Conservation (phyloP, 225 moss, liverwort and hornwort genomes). For the Sphagnum contortum region DNA sequence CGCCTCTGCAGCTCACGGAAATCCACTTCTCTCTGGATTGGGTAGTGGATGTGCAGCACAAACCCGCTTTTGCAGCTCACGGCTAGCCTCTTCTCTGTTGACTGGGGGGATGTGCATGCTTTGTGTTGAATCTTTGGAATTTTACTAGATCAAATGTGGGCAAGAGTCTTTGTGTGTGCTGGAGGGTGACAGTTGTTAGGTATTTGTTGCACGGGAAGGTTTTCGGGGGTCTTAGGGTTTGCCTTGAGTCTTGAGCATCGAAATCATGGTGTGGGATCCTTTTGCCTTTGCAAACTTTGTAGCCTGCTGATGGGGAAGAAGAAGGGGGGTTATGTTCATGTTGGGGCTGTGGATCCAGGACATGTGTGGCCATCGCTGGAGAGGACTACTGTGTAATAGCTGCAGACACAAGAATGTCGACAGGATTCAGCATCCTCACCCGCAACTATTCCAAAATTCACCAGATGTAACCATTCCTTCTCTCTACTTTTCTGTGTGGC, state of each 20-base stretch:
- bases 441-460: constrained; percentile 49
- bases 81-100: not conserved
- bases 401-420: constrained; percentile 62
- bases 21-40: too few relatives aligned
- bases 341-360: constrained; percentile 13
- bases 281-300: too few relatives aligned
- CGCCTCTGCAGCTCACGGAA: too few relatives aligned
- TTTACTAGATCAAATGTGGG: not conserved
- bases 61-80: not conserved
- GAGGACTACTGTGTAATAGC: constrained; percentile 52
- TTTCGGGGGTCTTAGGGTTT: too few relatives aligned
- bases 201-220: too few relatives aligned
- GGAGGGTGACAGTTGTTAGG: too few relatives aligned
- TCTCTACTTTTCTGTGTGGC: not conserved
- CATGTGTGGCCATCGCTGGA: constrained; percentile 49
- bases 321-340: not conserved
- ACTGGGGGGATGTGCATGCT: too few relatives aligned
- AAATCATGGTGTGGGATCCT: too few relatives aligned
- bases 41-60: too few relatives aligned
- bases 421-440: constrained; percentile 48
- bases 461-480: constrained; percentile 11
- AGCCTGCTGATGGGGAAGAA: too few relatives aligned
- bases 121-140: not conserved
- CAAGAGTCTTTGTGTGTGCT: not conserved
- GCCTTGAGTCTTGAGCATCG: too few relatives aligned